A percentile compares a stretch with the other conserved stretches of the same genome.
Evolutionary conservation across 805 yeast genomes (phyloP).

Genomic region (Lachancea sp.): DNA sequence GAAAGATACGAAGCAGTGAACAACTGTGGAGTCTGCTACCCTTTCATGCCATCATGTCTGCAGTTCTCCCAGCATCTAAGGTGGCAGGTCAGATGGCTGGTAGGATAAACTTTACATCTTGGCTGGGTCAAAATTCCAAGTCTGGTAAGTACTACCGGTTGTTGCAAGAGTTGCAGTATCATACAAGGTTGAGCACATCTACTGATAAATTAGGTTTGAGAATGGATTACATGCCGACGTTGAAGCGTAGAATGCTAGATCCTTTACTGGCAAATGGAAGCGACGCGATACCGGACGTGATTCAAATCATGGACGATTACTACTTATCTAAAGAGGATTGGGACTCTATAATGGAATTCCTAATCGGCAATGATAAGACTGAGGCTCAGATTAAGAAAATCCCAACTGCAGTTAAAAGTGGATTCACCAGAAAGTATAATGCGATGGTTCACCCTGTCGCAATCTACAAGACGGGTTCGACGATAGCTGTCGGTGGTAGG

Average conservation of each 20-base stretch:
- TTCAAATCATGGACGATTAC: slow-evolving; percentile 75
- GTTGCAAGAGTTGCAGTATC: slow-evolving; percentile 83
- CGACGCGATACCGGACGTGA: slow-evolving; percentile 59
- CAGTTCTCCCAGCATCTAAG: slow-evolving; percentile 69
- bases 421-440: slow-evolving; percentile 84
- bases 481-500: slow-evolving; percentile 34
- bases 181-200: slow-evolving; percentile 71
- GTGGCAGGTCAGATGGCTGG: slow-evolving; percentile 67
- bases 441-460: slow-evolving; percentile 74
- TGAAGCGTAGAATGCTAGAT: slow-evolving; percentile 47
- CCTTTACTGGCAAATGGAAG: slow-evolving; percentile 54
- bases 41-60: slow-evolving; percentile 78
- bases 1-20: slow-evolving; percentile 78
- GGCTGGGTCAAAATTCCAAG: slow-evolving; percentile 89
- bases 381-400: slow-evolving; percentile 50
- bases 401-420: slow-evolving; percentile 72
- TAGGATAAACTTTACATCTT: slow-evolving; percentile 71
- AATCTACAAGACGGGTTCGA: slow-evolving; percentile 65
- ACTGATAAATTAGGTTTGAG: slow-evolving; percentile 72
- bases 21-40: slow-evolving; percentile 95
- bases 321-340: slow-evolving; percentile 86
- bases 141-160: slow-evolving; percentile 68
- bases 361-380: slow-evolving; percentile 55
- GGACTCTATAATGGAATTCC: slow-evolving; percentile 80
- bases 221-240: slow-evolving; percentile 63